phyloP scores from a whole-genome alignment of 768 basidiomycete genomes.

The Dentipellis fragilis region DNA sequence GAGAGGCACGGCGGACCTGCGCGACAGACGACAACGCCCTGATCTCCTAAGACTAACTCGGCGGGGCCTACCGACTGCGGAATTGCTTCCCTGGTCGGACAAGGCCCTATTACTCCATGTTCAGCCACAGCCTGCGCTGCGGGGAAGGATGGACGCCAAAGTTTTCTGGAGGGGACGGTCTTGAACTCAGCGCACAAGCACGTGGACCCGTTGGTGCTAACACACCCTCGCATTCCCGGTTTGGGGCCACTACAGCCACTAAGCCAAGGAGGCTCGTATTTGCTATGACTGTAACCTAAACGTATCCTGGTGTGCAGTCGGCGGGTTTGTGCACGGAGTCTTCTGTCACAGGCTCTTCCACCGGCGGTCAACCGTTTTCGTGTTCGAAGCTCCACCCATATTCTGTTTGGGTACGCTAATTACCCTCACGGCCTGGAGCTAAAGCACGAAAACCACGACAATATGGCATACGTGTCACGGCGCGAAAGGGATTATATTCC shows the following conservation, averaged over 20 bases:
- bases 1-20: constrained; percentile 62
- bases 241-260: constrained; percentile 80
- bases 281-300: not conserved
- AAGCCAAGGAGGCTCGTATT: constrained; percentile 6
- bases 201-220: constrained; percentile 41
- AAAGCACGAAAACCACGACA: too few species aligned
- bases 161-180: constrained; percentile 92
- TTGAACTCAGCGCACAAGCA: constrained; percentile 85
- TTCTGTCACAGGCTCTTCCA: too few species aligned
- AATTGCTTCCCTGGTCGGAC: constrained; percentile 90
- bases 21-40: constrained; percentile 78
- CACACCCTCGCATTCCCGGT: constrained; percentile 70
- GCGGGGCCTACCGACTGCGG: constrained; percentile 78
- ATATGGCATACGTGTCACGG: too few species aligned
- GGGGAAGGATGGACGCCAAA: constrained; percentile 70
- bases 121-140: constrained; percentile 50
- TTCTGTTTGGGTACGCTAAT: too few species aligned
- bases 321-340: too few species aligned
- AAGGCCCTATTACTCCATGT: constrained; percentile 80
- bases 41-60: constrained; percentile 91
- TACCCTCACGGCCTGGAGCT: too few species aligned
- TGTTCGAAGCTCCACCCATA: too few species aligned
- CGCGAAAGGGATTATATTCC: too few species aligned
- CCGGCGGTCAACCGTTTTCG: too few species aligned
- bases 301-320: not conserved